Percentiles rank a stretch among this genome's conserved stretches.
These are phyloP conservation scores for Nemania sp. DNA, from an alignment of 2,329 filamentous ascomycete species.

Conservation along the genomic window DNA sequence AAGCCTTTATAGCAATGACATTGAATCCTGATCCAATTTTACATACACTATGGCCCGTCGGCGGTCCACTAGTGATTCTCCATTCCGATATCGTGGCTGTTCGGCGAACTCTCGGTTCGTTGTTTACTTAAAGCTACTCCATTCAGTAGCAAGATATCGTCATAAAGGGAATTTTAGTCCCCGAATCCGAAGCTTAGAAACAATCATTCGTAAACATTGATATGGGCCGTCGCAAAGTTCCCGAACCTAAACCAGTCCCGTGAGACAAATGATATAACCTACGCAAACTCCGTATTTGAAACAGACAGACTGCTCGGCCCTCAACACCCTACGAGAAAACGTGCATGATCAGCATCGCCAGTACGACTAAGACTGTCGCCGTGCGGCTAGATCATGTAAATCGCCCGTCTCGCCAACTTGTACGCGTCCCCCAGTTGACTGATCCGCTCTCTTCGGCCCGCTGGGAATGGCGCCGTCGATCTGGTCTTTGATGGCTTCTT, in stretches of 20 bases:
- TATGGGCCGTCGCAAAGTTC: too few relatives aligned
- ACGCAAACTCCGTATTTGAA: not conserved
- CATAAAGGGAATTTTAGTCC: too few relatives aligned
- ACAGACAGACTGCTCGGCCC: not conserved
- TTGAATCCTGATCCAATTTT: too few relatives aligned
- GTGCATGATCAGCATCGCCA: not conserved
- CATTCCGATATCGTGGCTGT: too few relatives aligned
- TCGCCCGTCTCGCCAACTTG: conserved; percentile 42
- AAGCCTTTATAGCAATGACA: too few relatives aligned
- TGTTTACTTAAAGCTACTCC: too few relatives aligned
- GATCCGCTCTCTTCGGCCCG: conserved; percentile 40
- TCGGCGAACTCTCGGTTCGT: too few relatives aligned
- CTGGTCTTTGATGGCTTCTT: conserved; percentile 39
- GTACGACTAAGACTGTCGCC: conserved; percentile 25
- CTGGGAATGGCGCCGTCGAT: conserved; percentile 38
- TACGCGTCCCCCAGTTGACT: conserved; percentile 36
- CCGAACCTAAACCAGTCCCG: not conserved
- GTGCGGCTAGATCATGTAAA: conserved; percentile 40
- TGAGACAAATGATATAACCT: not conserved
- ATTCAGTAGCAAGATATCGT: too few relatives aligned
- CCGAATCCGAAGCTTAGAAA: too few relatives aligned
- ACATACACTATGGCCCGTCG: too few relatives aligned
- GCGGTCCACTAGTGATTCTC: too few relatives aligned
- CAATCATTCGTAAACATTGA: too few relatives aligned
- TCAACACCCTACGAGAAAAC: not conserved